Base-by-base conservation (phyloP, 176 grass and related monocot species). In the Cocos nucifera region DNA sequence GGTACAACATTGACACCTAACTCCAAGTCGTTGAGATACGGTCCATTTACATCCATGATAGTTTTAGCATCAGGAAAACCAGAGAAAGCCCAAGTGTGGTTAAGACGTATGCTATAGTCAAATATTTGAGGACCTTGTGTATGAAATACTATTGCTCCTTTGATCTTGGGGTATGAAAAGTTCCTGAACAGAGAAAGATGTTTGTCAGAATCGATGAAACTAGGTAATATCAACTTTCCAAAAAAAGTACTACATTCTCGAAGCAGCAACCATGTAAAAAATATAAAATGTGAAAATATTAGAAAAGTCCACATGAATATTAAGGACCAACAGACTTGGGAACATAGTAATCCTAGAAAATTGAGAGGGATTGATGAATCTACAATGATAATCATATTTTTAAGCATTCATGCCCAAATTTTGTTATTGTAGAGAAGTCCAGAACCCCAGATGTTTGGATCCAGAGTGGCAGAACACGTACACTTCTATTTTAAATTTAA, bases 81-180 rank as follows among this genome's bases (percentile, higher is more conserved):
- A 51, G 78, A 81, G 61, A 81, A 81, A 25, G 78, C 78, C 78
- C 78, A 81, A 17, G 72, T 75, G 65, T 81, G 78, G 56, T 81
- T 81, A 53, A 81, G 65, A 18, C 78, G 70, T 65, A 81, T 81
- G 64, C 78, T 81, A 62, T 81, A 81, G 65, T 81, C 78, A 75
- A 81, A 81, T 70, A 39, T 32, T 50, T 65, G 28, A 56, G 78
- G 78, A 51, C 78, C 78, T 62, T 58, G 54, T 44, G 49, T 51
- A 50, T 81, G 70, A 51, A 81, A 81, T 54, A 75, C 58, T 52
- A 81, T 26, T 52, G 78, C 78, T 75, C 78, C 78, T 69, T 56
- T 81, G 61, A 81, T 74, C 58, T 62, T 75, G 5, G 78, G 71
- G 57, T 81, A 64, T 44, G 78, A 75, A 59, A 81, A 30, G 53